A percentile compares a stretch with the other conserved stretches of the same genome.
phyloP scores from a whole-genome alignment of 768 basidiomycete species.

The Phlebiopsis gigantea region DNA sequence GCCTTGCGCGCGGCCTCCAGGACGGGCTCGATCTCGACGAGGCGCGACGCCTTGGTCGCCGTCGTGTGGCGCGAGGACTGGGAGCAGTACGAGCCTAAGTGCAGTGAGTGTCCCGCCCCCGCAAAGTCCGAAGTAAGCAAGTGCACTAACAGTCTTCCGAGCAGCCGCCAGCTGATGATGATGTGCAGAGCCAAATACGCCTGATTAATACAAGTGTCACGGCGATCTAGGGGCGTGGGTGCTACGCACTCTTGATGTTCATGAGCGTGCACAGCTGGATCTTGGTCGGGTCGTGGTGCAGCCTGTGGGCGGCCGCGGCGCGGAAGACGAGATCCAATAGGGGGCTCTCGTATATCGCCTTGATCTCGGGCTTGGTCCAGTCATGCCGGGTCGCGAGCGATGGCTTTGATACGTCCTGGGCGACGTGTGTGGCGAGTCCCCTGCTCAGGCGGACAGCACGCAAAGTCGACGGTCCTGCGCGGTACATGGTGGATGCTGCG shows the following conservation, averaged over 20 bases:
- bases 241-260: constrained; percentile 93
- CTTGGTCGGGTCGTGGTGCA: constrained; percentile 83
- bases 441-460: constrained; percentile 31
- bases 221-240: constrained; percentile 17
- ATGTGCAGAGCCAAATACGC: not conserved
- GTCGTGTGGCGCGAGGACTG: constrained; percentile 94
- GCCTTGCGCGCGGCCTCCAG: constrained; percentile 89
- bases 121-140: not conserved
- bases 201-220: constrained; percentile 3
- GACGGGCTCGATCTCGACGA: constrained; percentile 81
- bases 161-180: constrained; percentile 78
- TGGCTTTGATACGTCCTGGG: constrained; percentile 16
- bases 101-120: not conserved
- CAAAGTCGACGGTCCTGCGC: constrained; percentile 20
- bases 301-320: constrained; percentile 79
- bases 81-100: constrained; percentile 89
- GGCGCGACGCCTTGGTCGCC: constrained; percentile 78
- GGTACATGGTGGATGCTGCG: constrained; percentile 32
- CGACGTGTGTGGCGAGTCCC: constrained; percentile 59
- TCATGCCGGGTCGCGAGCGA: constrained; percentile 42
- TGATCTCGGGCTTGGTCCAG: constrained; percentile 79
- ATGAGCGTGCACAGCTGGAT: constrained; percentile 95
- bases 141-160: constrained; percentile 82
- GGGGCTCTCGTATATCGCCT: constrained; percentile 79
- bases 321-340: constrained; percentile 86